Evolutionary conservation across 805 yeast species (phyloP), one percentile per base, ranked within the genome.

Genomic region (Grigorovia yakushimaensis): DNA sequence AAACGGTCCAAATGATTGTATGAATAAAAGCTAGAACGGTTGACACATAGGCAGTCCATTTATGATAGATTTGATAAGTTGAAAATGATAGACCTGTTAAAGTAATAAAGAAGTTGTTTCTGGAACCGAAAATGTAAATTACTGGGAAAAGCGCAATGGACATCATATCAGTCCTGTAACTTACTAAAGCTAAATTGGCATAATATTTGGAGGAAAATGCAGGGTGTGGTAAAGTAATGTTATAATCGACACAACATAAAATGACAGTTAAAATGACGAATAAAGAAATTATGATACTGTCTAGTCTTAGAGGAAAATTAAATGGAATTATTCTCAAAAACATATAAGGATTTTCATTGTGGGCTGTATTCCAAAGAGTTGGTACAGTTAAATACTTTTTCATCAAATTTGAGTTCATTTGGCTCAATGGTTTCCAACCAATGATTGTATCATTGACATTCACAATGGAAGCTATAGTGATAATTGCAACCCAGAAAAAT

Each of bases 41-140:
- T 54, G 72, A 67, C 0, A 73, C 67, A 52, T 82, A 68, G 1
- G 84, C 82, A 42, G 73, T 62, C 84, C 86, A 80, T 60, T 73
- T 80, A 64, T 87, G 95, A 57, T 75, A 76, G 24, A 70, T 65
- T 55, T 78, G 70, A 65, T 85, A 84, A 1, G 83, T 72, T 13
- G 79, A 66, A 52, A 72, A 77, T 0, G 79, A 62, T 70, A 84
- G 73, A 2, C 89, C 87, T 1, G 88, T 74, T 6, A 81, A 46
- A 58, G 66, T 67, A 51, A 76, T 74, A 56, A 85, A 68, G 17
- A 86, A 77, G 57, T 83, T 85, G 61, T 85, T 86, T 56, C 93
- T 70, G 27, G 83, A 82, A 5, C 87, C 86, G 62, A 84, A 81
- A 47, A 83, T 64, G 49, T 77, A 74, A n/a, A 79, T 60, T 5